Conservation (phyloP, 176 grass and related monocot genomes). For the Triticum monococcum region DNA sequence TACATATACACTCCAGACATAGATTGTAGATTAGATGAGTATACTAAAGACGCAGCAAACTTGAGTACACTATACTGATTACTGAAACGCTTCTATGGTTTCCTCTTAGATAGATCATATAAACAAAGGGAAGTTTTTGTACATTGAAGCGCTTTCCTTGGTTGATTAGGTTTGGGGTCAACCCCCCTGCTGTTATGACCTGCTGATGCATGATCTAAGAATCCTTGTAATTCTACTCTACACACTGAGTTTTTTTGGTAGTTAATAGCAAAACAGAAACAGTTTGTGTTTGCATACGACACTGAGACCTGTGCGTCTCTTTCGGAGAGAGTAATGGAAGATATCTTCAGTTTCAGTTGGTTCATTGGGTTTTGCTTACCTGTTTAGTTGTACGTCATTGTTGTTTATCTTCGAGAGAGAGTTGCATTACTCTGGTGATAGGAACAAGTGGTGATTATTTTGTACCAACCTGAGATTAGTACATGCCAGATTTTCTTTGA, state of each 20-base stretch:
- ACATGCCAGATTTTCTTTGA: not conserved
- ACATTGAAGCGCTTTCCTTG: conserved; percentile 1
- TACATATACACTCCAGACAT: not conserved
- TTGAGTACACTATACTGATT: not conserved
- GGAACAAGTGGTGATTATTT: not conserved
- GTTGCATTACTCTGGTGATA: not conserved
- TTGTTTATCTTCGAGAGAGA: not conserved
- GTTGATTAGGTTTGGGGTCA: not conserved
- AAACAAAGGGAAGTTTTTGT: not conserved
- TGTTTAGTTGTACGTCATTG: not conserved
- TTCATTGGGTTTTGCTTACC: not conserved
- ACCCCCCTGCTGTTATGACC: not conserved
- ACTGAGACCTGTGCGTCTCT: not conserved
- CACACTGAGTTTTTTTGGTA: not conserved
- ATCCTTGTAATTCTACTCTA: not conserved
- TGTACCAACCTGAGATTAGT: not conserved
- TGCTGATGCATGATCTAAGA: not conserved
- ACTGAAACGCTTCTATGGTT: not conserved
- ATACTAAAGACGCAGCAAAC: not conserved
- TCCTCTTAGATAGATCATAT: not conserved
- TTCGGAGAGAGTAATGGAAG: not conserved
- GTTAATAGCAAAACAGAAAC: not conserved
- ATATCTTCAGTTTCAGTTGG: not conserved
- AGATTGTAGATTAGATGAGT: not conserved
- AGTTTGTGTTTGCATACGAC: not conserved